phyloP scores from a whole-genome alignment of 331 rosid genomes.

The Malus hybrid region DNA sequence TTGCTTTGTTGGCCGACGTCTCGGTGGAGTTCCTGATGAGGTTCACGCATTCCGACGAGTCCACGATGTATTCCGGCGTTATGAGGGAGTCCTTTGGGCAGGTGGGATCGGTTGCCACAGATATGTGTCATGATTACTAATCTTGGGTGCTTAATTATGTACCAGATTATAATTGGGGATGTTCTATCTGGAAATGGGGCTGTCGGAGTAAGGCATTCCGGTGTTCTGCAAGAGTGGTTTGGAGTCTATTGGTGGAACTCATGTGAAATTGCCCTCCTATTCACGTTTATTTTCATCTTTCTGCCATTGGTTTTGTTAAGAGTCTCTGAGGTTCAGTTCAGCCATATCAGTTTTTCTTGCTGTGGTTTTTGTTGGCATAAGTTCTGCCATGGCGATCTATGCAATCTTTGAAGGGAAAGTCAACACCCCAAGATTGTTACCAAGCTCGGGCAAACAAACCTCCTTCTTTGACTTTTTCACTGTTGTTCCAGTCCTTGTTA shows the following conservation, averaged over 20 bases:
- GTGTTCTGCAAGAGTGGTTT: conserved; percentile 87
- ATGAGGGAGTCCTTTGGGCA: conserved; percentile 81
- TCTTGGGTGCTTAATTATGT: conserved; percentile 71
- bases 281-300: conserved; percentile 50
- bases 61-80: conserved; percentile 72
- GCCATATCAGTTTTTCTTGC: conserved; percentile 72
- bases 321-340: conserved; percentile 76
- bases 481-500: conserved; percentile 85
- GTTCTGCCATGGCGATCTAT: conserved; percentile 65
- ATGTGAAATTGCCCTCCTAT: conserved; percentile 52
- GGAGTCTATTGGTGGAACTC: conserved; percentile 94
- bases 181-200: conserved; percentile 62
- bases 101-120: conserved; percentile 52
- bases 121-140: conserved; percentile 62
- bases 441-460: conserved; percentile 48
- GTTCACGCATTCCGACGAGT: conserved; percentile 62
- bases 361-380: conserved; percentile 73
- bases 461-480: conserved; percentile 90
- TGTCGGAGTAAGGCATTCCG: conserved; percentile 55
- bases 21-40: conserved; percentile 80
- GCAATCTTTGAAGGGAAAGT: conserved; percentile 72
- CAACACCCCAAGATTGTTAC: conserved; percentile 55
- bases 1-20: conserved; percentile 50
- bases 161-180: conserved; percentile 76
- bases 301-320: conserved; percentile 67